Conservation (phyloP, 73 alveolate species). For the Effrenium voratum region DNA sequence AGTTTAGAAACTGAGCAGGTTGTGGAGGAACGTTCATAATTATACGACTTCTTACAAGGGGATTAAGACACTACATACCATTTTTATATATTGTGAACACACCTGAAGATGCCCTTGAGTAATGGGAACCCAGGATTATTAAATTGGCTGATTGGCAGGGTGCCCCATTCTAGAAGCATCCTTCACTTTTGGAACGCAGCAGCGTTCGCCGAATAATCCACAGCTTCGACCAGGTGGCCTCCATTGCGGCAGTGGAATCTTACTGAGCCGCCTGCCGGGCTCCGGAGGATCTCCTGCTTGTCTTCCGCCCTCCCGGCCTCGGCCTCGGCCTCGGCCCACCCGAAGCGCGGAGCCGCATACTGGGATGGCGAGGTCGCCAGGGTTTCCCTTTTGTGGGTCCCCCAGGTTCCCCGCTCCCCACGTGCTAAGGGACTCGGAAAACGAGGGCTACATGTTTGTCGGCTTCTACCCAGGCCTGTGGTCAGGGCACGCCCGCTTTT, state of each 20-base stretch:
- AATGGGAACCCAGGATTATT: neutral
- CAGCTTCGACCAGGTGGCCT: neutral
- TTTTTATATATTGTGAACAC: neutral
- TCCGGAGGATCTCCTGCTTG: constrained; percentile 61
- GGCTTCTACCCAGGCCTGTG: too few relatives aligned
- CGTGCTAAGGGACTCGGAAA: too few relatives aligned
- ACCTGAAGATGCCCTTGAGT: neutral
- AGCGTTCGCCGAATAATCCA: neutral
- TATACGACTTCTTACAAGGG: too few relatives aligned
- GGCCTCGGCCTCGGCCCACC: constrained; percentile 32
- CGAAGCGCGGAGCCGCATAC: too few relatives aligned
- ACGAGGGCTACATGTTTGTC: too few relatives aligned
- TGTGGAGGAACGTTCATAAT: too few relatives aligned
- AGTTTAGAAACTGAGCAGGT: too few relatives aligned
- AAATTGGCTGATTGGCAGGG: neutral
- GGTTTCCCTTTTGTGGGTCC: too few relatives aligned
- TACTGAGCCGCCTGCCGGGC: neutral
- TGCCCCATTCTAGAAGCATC: neutral
- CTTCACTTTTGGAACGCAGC: neutral
- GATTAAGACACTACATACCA: too few relatives aligned
- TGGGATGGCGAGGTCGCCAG: too few relatives aligned
- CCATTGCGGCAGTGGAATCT: neutral
- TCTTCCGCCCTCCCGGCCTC: constrained; percentile 9
- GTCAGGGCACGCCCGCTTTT: too few relatives aligned
- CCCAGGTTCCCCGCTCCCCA: too few relatives aligned